phyloP scores from a whole-genome alignment of 1,284 basidiomycete genomes.

The Trichosporon sp. region DNA sequence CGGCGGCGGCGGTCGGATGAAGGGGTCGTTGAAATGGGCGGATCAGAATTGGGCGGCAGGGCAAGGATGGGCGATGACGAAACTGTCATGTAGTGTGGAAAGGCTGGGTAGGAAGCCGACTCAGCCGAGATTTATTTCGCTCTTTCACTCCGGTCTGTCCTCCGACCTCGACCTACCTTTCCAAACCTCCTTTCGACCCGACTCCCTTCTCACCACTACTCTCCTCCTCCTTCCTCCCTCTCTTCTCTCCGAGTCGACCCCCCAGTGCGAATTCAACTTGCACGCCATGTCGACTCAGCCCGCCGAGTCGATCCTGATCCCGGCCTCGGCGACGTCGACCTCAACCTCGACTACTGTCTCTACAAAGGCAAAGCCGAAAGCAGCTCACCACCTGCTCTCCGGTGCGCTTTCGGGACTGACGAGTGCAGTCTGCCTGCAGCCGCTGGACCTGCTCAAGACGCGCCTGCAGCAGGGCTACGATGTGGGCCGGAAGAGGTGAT shows the following conservation, averaged over 20 bases:
- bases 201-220: not conserved
- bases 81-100: not conserved
- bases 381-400: slow-evolving; percentile 54
- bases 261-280: not conserved
- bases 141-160: slow-evolving; percentile 1
- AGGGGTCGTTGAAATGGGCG: slow-evolving; percentile 1
- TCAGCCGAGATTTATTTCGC: slow-evolving; percentile 19
- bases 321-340: not conserved
- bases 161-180: not conserved
- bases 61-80: slow-evolving; percentile 3
- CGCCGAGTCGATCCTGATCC: slow-evolving; percentile 15
- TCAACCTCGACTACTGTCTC: slow-evolving; percentile 8
- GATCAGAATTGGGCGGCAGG: not conserved
- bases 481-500: slow-evolving; percentile 39
- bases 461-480: slow-evolving; percentile 69
- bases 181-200: not conserved
- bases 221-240: not conserved
- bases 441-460: slow-evolving; percentile 81
- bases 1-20: not conserved
- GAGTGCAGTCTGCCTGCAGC: slow-evolving; percentile 54
- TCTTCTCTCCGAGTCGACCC: not conserved
- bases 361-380: slow-evolving; percentile 33
- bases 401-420: slow-evolving; percentile 56
- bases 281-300: slow-evolving; percentile 14
- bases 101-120: slow-evolving; percentile 13